A percentile compares a stretch with the other conserved stretches of the same genome.
These are phyloP conservation scores for Diutina catenulata DNA, from an alignment of 1,139 yeast species.

Conservation along the genomic window DNA sequence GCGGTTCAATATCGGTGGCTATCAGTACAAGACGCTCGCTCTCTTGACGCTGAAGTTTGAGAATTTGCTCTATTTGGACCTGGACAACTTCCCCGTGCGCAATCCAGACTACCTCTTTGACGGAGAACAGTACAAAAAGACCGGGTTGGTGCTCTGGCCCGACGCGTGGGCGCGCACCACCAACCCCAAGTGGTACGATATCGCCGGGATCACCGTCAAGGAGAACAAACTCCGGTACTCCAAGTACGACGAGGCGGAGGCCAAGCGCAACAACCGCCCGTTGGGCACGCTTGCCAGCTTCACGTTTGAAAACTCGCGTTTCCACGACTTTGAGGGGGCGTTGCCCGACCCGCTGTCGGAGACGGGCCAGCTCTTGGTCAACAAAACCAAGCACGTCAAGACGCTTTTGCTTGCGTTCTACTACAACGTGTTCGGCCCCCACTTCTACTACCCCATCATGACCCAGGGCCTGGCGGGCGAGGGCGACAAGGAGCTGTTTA, in stretches of 20 bases:
- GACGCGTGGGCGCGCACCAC: slow-evolving; percentile 41
- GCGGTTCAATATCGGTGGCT: slow-evolving; percentile 37
- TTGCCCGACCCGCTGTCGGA: slow-evolving; percentile 5
- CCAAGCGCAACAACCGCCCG: slow-evolving; percentile 12
- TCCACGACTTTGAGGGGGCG: slow-evolving; percentile 12
- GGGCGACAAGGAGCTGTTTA: slow-evolving; percentile 5
- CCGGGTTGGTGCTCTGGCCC: slow-evolving; percentile 39
- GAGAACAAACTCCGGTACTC: slow-evolving; percentile 23
- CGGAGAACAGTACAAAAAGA: slow-evolving; percentile 25
- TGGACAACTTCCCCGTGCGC: slow-evolving; percentile 52
- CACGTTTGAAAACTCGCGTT: slow-evolving; percentile 24
- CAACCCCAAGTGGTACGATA: slow-evolving; percentile 34
- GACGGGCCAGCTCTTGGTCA: slow-evolving; percentile 4
- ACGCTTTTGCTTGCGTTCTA: slow-evolving; percentile 5
- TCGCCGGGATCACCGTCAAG: slow-evolving; percentile 27
- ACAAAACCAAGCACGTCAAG: slow-evolving; percentile 1
- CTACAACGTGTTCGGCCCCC: slow-evolving; percentile 5
- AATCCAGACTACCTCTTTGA: slow-evolving; percentile 39
- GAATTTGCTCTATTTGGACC: slow-evolving; percentile 49
- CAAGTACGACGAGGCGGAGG: slow-evolving; percentile 16
- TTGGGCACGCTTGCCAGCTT: slow-evolving; percentile 20
- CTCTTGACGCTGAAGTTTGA: slow-evolving; percentile 47
- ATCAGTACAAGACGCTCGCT: slow-evolving; percentile 50
- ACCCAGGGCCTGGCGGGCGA: slow-evolving; percentile 6
- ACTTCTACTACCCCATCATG: slow-evolving; percentile 5